These are phyloP conservation scores for Trametes cubensis DNA, from an alignment of 768 basidiomycete species.

Conservation along the genomic window DNA sequence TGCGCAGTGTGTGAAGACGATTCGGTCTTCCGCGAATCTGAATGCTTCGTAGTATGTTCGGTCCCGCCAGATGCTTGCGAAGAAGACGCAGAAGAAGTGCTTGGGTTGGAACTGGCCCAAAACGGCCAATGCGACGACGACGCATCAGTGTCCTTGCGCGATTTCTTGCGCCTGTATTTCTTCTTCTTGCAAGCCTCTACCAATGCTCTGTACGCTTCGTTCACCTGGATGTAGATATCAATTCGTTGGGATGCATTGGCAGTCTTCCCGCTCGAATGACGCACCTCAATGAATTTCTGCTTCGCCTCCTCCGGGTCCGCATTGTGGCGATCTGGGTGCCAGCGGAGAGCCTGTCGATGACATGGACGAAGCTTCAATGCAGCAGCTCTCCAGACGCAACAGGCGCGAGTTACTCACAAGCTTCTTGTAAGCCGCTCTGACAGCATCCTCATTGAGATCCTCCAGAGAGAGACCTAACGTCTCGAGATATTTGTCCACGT, in stretches of 20 bases:
- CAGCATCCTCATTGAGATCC: constrained; percentile 52
- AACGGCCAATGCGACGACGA: constrained; percentile 8
- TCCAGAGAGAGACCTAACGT: constrained; percentile 48
- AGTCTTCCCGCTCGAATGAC: constrained; percentile 13
- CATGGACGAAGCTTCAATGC: constrained; percentile 26
- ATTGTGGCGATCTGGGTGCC: constrained; percentile 68
- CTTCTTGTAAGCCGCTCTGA: constrained; percentile 64
- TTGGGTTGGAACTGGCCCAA: constrained; percentile 18
- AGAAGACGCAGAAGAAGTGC: constrained; percentile 28
- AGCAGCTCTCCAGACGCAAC: constrained; percentile 26
- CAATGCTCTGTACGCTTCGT: constrained; percentile 57
- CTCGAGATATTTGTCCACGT: constrained; percentile 38
- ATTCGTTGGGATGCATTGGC: neutral
- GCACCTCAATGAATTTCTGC: constrained; percentile 61
- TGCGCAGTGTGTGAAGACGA: neutral
- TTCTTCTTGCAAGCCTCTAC: constrained; percentile 41
- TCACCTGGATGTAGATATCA: constrained; percentile 41
- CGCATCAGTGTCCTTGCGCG: neutral
- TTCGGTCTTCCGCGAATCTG: constrained; percentile 5
- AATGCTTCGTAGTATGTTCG: constrained; percentile 16
- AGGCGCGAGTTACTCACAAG: constrained; percentile 44
- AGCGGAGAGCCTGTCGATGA: constrained; percentile 53
- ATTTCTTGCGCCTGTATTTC: constrained; percentile 15
- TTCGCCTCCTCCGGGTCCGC: constrained; percentile 54
- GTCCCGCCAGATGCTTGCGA: constrained; percentile 8